Evolutionary conservation across 345 rosid genomes (phyloP).

Genomic region (Linum usitatissimum): DNA sequence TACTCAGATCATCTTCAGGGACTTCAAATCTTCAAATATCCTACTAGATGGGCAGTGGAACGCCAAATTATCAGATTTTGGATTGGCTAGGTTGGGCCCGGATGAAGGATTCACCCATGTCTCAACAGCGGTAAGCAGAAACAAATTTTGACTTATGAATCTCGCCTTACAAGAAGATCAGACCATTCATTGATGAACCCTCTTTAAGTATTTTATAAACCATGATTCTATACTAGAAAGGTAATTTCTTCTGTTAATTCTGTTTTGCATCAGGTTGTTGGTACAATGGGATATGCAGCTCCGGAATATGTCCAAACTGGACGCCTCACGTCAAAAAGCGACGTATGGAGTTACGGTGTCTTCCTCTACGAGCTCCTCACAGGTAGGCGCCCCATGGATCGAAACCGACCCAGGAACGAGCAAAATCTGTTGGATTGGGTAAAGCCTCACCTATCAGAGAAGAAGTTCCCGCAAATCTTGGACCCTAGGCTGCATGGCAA

Average conservation of each 20-base stretch:
- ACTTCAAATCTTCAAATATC: slow-evolving; percentile 85
- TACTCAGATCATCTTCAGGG: slow-evolving; percentile 64
- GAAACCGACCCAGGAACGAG: slow-evolving; percentile 66
- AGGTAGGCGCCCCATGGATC: slow-evolving; percentile 72
- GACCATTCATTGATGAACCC: background rate
- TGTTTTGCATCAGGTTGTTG: slow-evolving; percentile 52
- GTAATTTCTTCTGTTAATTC: background rate
- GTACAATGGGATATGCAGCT: slow-evolving; percentile 89
- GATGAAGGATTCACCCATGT: slow-evolving; percentile 84
- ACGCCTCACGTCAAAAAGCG: slow-evolving; percentile 71
- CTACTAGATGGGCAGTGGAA: slow-evolving; percentile 82
- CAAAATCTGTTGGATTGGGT: slow-evolving; percentile 87
- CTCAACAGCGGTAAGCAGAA: slow-evolving; percentile 62
- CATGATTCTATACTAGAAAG: background rate
- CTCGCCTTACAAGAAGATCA: background rate
- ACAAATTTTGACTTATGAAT: background rate
- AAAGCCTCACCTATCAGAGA: slow-evolving; percentile 58
- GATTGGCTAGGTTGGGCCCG: slow-evolving; percentile 91
- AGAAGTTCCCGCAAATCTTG: slow-evolving; percentile 43
- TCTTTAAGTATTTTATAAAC: background rate
- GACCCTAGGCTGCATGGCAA: slow-evolving; percentile 66
- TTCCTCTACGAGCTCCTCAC: slow-evolving; percentile 86
- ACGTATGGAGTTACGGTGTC: slow-evolving; percentile 91
- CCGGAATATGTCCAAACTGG: slow-evolving; percentile 84
- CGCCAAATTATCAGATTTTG: slow-evolving; percentile 94